Base-by-base conservation (phyloP, 179 eudicot species). In the Gypsophila paniculata region DNA sequence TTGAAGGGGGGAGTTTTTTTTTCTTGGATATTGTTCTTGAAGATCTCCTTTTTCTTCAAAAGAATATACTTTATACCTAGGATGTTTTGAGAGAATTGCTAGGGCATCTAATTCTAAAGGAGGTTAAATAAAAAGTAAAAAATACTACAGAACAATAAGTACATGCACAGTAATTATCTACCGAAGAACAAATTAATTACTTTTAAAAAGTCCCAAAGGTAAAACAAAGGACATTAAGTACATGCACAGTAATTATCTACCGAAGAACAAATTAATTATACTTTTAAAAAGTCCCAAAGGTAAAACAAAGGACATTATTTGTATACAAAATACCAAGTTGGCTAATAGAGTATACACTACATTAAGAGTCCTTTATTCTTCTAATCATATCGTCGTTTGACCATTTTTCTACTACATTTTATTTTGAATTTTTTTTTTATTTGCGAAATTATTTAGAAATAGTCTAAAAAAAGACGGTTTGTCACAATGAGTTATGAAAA, bases 361-460 rank as follows among this genome's bases (percentile, higher is more conserved):
- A 36, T 44, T 58, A 71, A 76, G 71, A 55, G 26, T 53, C 39
- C 70, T 72, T 76, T 42, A 55, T 25, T 53, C 52, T 64, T 72
- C 71, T 42, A 55, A 76, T 76, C 62, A 76, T 76, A 46, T 58
- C 60, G 75, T 76, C 79, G 75, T 75, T 48, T 76, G 75, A 76
- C 72, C 71, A 71, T 57, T 21, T 66, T 29, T 29, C 34, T 76
- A 19, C 42, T 42, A 17, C 49, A 10, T 44, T 11, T 23, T 26
- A 22, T 49, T 51, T 57, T 44, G 60, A 36, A 2, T 2, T 36
- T 36, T 2, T 36, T 7, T 36, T 2, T 7, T 36, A 3, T 7
- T 3, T 36, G 7, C 42, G 7, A 36, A 2, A 2, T 36, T 2
- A 2, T 2, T 36, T 36, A 36, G 42, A 7, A 7, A 36, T 2